These are phyloP conservation scores for Ocimum tenuiflorum DNA, from an alignment of 257 asterid species.

Conservation along the genomic window DNA sequence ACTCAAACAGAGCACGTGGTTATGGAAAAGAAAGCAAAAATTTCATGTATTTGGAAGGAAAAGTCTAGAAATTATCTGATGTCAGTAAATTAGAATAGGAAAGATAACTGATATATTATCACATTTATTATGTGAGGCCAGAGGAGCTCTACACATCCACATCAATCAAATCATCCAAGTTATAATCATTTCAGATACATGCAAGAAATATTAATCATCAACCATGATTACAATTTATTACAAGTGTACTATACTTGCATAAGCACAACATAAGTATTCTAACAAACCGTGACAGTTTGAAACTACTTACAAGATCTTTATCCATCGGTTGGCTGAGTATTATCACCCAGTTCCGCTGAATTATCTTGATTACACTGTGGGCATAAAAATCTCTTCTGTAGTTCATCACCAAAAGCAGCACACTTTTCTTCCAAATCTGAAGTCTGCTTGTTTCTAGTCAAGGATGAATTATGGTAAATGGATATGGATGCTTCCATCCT, in stretches of 20 bases:
- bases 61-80: background rate
- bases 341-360: slow-evolving; percentile 43
- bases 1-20: slow-evolving; percentile 1
- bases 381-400: slow-evolving; percentile 59
- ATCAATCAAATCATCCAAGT: slow-evolving; percentile 19
- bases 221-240: slow-evolving; percentile 11
- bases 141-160: slow-evolving; percentile 10
- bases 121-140: slow-evolving; percentile 13
- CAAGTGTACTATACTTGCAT: slow-evolving; percentile 6
- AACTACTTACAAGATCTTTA: slow-evolving; percentile 33
- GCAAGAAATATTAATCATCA: slow-evolving; percentile 13
- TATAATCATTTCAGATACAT: slow-evolving; percentile 10
- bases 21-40: slow-evolving; percentile 6
- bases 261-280: background rate
- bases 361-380: slow-evolving; percentile 66
- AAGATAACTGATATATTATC: background rate
- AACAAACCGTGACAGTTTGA: background rate
- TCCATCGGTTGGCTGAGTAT: slow-evolving; percentile 36
- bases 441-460: slow-evolving; percentile 66
- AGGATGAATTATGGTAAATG: slow-evolving; percentile 26
- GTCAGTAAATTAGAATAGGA: slow-evolving; percentile 13
- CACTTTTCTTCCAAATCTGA: slow-evolving; percentile 47
- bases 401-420: slow-evolving; percentile 60
- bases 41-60: slow-evolving; percentile 11
- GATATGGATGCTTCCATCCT: slow-evolving; percentile 14